Conservation (phyloP, 202 grass and related monocot genomes). For the Zoysia matrella region DNA sequence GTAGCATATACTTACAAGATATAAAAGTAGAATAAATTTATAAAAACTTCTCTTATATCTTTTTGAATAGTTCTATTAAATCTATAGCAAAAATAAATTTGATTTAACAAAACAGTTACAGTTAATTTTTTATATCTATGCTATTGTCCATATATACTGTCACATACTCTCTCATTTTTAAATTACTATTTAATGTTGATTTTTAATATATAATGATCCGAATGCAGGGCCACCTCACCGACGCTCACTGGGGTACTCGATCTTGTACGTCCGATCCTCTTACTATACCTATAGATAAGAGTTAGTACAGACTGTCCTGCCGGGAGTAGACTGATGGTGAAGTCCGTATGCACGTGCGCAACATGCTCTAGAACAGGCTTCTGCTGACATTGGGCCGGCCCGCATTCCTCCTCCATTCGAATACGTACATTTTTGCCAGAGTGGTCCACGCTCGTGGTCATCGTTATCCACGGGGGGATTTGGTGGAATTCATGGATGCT, state of each 20-base stretch:
- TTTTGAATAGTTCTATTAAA: too few relatives aligned
- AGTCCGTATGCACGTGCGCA: slow-evolving; percentile 18
- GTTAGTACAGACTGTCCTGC: background rate
- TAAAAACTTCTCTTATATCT: too few relatives aligned
- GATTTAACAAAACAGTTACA: too few relatives aligned
- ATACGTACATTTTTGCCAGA: background rate
- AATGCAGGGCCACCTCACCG: background rate
- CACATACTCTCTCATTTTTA: too few relatives aligned
- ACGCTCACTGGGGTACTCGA: background rate
- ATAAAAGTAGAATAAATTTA: too few relatives aligned
- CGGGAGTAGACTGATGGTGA: background rate
- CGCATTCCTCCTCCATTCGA: background rate
- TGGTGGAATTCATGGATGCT: too few relatives aligned
- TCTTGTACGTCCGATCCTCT: background rate
- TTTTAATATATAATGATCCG: background rate
- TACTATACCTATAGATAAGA: background rate
- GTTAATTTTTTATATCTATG: too few relatives aligned
- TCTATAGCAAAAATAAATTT: too few relatives aligned
- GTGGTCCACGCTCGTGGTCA: background rate
- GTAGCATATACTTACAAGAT: too few relatives aligned
- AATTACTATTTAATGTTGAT: too few relatives aligned
- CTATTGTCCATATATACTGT: too few relatives aligned
- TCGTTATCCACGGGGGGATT: too few relatives aligned
- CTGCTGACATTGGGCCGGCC: background rate
- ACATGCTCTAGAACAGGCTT: background rate